These are phyloP conservation scores for Aspergillus incahuasiensis DNA, from an alignment of 495 filamentous ascomycete species.

Conservation along the genomic window DNA sequence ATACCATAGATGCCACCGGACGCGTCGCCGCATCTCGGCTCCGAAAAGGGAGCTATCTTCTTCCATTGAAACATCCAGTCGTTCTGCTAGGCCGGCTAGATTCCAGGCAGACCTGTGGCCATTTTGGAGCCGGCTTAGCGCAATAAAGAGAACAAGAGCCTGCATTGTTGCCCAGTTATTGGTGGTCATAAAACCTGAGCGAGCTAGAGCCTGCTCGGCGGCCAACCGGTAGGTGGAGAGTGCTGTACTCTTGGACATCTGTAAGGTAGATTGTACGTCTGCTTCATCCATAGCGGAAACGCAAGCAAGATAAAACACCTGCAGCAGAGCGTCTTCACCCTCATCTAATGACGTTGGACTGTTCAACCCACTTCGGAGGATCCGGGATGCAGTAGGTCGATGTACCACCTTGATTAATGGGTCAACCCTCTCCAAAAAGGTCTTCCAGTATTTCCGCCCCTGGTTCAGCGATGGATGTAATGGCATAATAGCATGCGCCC, in stretches of 20 bases:
- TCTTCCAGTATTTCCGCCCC: conserved; percentile 6
- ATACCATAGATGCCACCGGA: conserved; percentile 15
- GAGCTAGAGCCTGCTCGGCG: conserved; percentile 7
- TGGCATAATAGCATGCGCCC: conserved; percentile 1
- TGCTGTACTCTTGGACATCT: conserved; percentile 6
- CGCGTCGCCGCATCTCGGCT: conserved; percentile 6
- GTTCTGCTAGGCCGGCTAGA: conserved; percentile 5
- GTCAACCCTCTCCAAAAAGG: conserved; percentile 7
- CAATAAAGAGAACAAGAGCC: conserved; percentile 10
- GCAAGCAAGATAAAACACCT: conserved; percentile 12
- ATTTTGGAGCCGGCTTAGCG: conserved; percentile 1
- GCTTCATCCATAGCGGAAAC: conserved; percentile 1
- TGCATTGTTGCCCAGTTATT: conserved; percentile 6
- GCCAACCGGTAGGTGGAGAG: not conserved
- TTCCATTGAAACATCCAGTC: conserved; percentile 2
- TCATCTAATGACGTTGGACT: not conserved
- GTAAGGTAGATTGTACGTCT: not conserved
- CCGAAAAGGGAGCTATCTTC: not conserved
- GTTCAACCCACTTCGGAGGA: not conserved
- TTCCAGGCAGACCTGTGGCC: conserved; percentile 8
- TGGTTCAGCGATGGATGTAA: not conserved
- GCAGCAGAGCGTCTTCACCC: conserved; percentile 4
- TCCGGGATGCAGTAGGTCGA: not conserved
- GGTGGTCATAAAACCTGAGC: conserved; percentile 3
- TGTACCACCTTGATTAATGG: conserved; percentile 13